Percentiles rank a stretch among this genome's conserved stretches.
Evolutionary conservation across 2,329 filamentous ascomycete species (phyloP).

Genomic region (Penicillium sp.): DNA sequence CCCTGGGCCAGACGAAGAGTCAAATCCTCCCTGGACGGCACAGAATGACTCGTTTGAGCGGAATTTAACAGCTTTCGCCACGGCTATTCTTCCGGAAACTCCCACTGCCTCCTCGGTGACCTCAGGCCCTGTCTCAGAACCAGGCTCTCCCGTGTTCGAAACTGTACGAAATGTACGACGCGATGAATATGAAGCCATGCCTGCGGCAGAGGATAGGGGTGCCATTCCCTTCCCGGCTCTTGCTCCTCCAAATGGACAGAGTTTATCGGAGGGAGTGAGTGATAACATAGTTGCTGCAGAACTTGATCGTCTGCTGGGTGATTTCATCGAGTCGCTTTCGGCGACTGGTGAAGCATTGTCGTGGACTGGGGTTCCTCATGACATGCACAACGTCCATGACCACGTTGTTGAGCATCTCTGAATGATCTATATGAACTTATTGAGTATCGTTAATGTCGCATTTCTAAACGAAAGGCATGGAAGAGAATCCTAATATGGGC

Average conservation of each 20-base stretch:
- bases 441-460: neutral
- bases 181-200: slow-evolving; percentile 8
- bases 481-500: neutral
- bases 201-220: slow-evolving; percentile 8
- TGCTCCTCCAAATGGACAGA: slow-evolving; percentile 38
- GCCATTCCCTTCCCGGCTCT: slow-evolving; percentile 39
- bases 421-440: neutral
- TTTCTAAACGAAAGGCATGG: neutral
- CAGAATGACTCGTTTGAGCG: slow-evolving; percentile 15
- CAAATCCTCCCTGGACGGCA: slow-evolving; percentile 34
- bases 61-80: slow-evolving; percentile 24
- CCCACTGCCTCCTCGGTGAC: slow-evolving; percentile 11
- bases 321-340: slow-evolving; percentile 39
- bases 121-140: slow-evolving; percentile 16
- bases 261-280: slow-evolving; percentile 38
- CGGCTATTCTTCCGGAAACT: slow-evolving; percentile 25
- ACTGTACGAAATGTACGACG: slow-evolving; percentile 17
- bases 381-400: slow-evolving; percentile 10
- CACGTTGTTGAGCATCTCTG: slow-evolving; percentile 17
- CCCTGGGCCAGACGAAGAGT: slow-evolving; percentile 52
- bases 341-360: slow-evolving; percentile 37
- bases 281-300: slow-evolving; percentile 39
- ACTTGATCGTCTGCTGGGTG: slow-evolving; percentile 41
- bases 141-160: slow-evolving; percentile 24
- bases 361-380: slow-evolving; percentile 12